These are phyloP conservation scores for Globisporangium nagaii DNA, from an alignment of 352 stramenopile species.

Conservation along the genomic window DNA sequence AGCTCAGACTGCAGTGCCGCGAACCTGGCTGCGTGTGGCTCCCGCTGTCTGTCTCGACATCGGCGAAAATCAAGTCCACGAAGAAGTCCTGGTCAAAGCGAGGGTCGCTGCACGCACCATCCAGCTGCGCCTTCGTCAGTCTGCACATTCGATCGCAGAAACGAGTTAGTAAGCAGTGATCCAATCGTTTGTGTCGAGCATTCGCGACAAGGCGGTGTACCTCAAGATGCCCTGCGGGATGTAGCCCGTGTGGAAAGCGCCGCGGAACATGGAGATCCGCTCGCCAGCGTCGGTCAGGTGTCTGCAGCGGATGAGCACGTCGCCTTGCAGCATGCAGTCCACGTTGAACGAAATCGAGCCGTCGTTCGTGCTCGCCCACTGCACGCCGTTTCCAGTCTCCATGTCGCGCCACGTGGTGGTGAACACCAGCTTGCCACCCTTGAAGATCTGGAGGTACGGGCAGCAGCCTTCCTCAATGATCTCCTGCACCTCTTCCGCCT, in stretches of 20 bases:
- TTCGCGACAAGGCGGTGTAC: constrained; percentile 23
- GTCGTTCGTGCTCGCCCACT: constrained; percentile 88
- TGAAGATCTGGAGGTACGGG: constrained; percentile 98
- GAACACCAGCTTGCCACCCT: constrained; percentile 94
- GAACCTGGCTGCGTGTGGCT: constrained; percentile 10
- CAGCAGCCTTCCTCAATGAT: constrained; percentile 89
- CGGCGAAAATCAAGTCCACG: constrained; percentile 95
- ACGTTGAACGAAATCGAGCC: constrained; percentile 92
- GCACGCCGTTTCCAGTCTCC: constrained; percentile 82
- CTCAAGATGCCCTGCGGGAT: constrained; percentile 93
- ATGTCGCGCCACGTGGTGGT: constrained; percentile 90
- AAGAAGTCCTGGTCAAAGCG: constrained; percentile 96
- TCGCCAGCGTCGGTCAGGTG: constrained; percentile 89
- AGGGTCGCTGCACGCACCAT: constrained; percentile 92
- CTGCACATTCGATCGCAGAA: too few species aligned
- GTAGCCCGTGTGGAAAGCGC: constrained; percentile 98
- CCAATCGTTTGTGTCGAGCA: too few species aligned
- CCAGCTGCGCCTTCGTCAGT: constrained; percentile 94
- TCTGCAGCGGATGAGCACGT: constrained; percentile 95
- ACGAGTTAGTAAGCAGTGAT: too few species aligned
- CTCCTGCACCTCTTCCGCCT: constrained; percentile 52
- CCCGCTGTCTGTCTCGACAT: constrained; percentile 80
- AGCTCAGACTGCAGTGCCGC: not conserved
- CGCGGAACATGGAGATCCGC: constrained; percentile 96
- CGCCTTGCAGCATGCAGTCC: constrained; percentile 95